phyloP scores from a whole-genome alignment of 2,329 filamentous ascomycete species.

The Phyllosticta citrichinensis region DNA sequence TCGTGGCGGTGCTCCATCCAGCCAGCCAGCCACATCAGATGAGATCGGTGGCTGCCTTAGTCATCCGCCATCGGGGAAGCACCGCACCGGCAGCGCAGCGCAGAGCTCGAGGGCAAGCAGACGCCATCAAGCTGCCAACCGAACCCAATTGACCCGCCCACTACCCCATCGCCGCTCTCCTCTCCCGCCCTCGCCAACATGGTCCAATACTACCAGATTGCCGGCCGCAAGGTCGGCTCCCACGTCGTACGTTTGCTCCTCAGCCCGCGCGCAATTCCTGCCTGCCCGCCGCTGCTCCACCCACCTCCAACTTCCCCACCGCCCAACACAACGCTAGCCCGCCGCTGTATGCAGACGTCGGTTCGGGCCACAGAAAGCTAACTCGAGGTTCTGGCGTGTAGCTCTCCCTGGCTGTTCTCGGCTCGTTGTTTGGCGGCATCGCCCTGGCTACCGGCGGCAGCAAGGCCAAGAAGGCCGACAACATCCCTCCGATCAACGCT shows the following conservation, averaged over 20 bases:
- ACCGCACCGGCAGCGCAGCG: not conserved
- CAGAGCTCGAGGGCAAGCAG: conserved; percentile 8
- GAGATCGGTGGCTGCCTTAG: not conserved
- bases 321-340: not conserved
- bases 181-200: conserved; percentile 28
- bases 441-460: conserved; percentile 22
- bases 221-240: conserved; percentile 44
- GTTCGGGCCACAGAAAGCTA: not conserved
- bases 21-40: not conserved
- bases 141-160: conserved; percentile 7
- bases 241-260: conserved; percentile 37
- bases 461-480: conserved; percentile 34
- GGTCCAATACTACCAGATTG: conserved; percentile 43
- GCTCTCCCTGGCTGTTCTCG: conserved; percentile 50
- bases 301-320: not conserved
- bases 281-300: not conserved
- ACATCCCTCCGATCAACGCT: conserved; percentile 50
- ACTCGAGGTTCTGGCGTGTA: conserved; percentile 20
- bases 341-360: not conserved
- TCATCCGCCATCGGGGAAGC: not conserved
- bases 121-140: conserved; percentile 4
- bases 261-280: not conserved
- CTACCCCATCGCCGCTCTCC: conserved; percentile 14
- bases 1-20: too few relatives aligned
- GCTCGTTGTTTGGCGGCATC: conserved; percentile 25